Conservation (phyloP, 2,329 filamentous ascomycete species). For the Ophiocordyceps australis region DNA sequence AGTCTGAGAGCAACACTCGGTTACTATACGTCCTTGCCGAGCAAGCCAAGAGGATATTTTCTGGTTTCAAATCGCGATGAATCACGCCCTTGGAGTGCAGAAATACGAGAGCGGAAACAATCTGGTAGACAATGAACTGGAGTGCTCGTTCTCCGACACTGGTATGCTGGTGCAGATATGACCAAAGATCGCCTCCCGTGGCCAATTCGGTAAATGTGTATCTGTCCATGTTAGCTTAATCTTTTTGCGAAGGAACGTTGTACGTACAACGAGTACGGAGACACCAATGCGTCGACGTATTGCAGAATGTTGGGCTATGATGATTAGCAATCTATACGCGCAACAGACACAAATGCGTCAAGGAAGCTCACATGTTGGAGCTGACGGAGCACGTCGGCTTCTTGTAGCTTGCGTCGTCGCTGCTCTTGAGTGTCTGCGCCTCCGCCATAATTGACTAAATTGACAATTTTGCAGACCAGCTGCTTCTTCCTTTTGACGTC, state of each 20-base stretch:
- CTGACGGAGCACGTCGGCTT: constrained; percentile 32
- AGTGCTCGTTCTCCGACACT: constrained; percentile 20
- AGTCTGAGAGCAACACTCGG: constrained; percentile 31
- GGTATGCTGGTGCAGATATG: constrained; percentile 20
- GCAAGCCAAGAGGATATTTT: constrained; percentile 30
- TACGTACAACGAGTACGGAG: constrained; percentile 25
- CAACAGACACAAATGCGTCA: too few species aligned
- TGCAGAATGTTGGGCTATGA: constrained; percentile 34
- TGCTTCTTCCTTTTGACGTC: constrained; percentile 35
- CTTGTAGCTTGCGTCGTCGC: constrained; percentile 22
- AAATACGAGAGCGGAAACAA: constrained; percentile 25
- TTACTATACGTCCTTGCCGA: constrained; percentile 22
- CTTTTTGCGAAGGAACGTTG: fast-evolving
- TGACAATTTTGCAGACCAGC: constrained; percentile 50
- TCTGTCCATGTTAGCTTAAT: constrained; percentile 10
- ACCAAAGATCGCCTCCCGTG: constrained; percentile 33
- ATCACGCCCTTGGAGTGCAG: constrained; percentile 29
- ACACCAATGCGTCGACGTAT: constrained; percentile 31
- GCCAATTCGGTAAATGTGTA: constrained; percentile 40
- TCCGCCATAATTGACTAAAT: constrained; percentile 20
- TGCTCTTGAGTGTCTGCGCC: constrained; percentile 9
- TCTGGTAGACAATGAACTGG: constrained; percentile 25
- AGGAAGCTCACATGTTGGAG: constrained; percentile 32
- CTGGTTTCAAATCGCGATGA: constrained; percentile 35
- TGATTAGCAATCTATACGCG: too few species aligned